A percentile compares a stretch with the other conserved stretches of the same genome.
Conservation (phyloP, 768 basidiomycete species). For the Mycena pura region DNA sequence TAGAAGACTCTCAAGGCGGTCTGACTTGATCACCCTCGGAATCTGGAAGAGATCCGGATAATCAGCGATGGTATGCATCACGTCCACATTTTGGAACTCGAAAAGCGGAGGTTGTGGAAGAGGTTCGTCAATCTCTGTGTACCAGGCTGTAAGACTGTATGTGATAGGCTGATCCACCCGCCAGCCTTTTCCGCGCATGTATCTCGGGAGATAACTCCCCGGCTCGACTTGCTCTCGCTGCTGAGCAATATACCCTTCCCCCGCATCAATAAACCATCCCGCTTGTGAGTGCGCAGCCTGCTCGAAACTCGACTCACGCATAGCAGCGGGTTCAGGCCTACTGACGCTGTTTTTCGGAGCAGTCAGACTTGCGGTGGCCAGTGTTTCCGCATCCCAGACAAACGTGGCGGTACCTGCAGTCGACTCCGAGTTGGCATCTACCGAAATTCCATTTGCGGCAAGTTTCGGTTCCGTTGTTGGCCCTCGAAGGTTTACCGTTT, state of each 20-base stretch:
- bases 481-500: background rate
- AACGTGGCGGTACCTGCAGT: no score
- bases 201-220: background rate
- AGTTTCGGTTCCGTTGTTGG: background rate
- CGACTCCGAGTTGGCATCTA: background rate
- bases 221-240: background rate
- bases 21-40: no score
- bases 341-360: no score
- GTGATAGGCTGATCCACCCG: background rate
- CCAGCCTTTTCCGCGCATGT: background rate
- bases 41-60: conserved; percentile 43
- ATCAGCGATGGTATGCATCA: conserved; percentile 28
- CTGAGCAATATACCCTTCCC: background rate
- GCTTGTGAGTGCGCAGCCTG: no score
- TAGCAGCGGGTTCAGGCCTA: no score
- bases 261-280: no score
- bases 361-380: no score
- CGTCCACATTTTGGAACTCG: conserved; percentile 21
- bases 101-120: conserved; percentile 19
- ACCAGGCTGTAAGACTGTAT: background rate
- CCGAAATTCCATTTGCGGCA: conserved; percentile 1
- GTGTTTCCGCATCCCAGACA: no score
- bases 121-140: background rate
- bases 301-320: no score
- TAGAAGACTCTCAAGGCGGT: no score